Evolutionary conservation across 768 basidiomycete species (phyloP), one percentile per base, ranked within the genome.

Genomic region (Guyanaporus albipodus): DNA sequence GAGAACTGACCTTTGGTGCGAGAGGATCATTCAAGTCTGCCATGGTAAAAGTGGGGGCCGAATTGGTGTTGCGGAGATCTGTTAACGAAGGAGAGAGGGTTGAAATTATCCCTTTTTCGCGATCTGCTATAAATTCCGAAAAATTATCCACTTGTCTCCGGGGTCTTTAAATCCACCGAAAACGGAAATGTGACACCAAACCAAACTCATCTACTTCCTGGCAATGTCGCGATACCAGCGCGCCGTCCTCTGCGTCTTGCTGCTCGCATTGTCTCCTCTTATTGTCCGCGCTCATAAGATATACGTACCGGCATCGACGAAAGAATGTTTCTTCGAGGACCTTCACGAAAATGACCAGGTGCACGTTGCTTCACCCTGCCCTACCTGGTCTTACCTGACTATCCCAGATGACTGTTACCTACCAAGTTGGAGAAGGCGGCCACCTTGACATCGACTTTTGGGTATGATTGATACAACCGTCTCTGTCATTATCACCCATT

Each of bases 401-500:
- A 26, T 11, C 43, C 27, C 59, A 97, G 94, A 98, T 99, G 96
- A 95, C 95, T 21, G 89, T 99, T 40, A 96, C 95, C 31, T 99
- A 98, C 65, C 96, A 99, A 76, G 96, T 98, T 7, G 94, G 91
- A 42, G 92, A 91, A 35, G 96, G 96, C 21, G 95, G 96, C 1
- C 90, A 97, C 63, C 70, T 98, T 40, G 96, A 99, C 69, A 91
- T 99, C 49, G 95, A 99, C 68, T 98, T 98, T 64, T 95, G 86
- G 87, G 93, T 95, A 54, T 5, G 59, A 69, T 62, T 22, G 36
- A 8, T 44, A 17, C 2, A 12, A 23, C n/a, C 24, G 26, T 31
- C 18, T 22, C 15, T 36, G 42, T 11, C 35, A n/a, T 39, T 2
- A 22, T 53, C 36, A 46, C 42, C 36, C 26, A 27, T 47, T 41